Conservation (phyloP, 2,329 filamentous ascomycete genomes). For the Sordariomycetes sp. region DNA sequence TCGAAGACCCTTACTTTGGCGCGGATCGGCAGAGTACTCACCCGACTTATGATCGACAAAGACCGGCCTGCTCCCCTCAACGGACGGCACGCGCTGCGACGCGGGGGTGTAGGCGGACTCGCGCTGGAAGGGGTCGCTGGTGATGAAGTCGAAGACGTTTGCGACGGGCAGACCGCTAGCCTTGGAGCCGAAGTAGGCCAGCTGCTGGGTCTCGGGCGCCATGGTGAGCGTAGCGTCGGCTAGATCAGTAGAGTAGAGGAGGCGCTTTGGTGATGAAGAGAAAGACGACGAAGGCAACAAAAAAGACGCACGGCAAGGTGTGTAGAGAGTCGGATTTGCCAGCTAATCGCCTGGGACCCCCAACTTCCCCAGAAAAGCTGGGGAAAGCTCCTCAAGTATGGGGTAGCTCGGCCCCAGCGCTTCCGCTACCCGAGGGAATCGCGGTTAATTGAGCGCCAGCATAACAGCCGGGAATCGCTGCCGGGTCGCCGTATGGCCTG, state of each 20-base stretch:
- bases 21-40: slow-evolving; percentile 10
- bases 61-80: slow-evolving; percentile 18
- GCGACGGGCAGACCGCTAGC: slow-evolving; percentile 8
- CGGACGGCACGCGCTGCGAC: slow-evolving; percentile 15
- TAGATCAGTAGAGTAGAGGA: neutral
- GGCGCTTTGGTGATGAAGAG: neutral
- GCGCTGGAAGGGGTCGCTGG: slow-evolving; percentile 20
- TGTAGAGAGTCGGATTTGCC: neutral
- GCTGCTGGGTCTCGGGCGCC: neutral
- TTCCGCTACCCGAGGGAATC: neutral
- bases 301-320: neutral
- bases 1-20: too few species aligned
- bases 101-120: slow-evolving; percentile 15
- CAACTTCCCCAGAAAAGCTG: neutral
- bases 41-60: slow-evolving; percentile 25
- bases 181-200: neutral
- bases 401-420: neutral
- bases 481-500: neutral
- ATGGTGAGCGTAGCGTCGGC: neutral
- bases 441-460: neutral
- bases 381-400: neutral
- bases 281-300: neutral
- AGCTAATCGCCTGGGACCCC: neutral
- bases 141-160: slow-evolving; percentile 22
- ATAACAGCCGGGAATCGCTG: neutral